Base-by-base conservation (phyloP, 169 alveolate species). In the Cryptosporidium meleagridis region DNA sequence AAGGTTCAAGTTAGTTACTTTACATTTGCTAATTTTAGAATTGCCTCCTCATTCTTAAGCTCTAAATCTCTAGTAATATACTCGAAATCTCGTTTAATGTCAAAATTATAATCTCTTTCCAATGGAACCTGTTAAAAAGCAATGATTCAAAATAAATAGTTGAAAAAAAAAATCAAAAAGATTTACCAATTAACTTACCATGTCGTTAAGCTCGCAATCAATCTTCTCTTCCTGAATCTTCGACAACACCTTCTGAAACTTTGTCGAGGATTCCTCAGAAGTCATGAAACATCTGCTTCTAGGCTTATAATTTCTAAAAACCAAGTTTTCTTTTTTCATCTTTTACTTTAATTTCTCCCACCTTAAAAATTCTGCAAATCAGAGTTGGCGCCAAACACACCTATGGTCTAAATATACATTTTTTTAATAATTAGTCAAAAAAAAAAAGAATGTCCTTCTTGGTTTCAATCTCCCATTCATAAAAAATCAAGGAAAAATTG, bases 41-140 rank as follows among this genome's bases (percentile, higher is more conserved):
- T 73, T 4, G 86, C 86, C 37, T 52, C 68, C 9, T 73, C 86
- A 7, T 33, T 73, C 33, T 73, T 73, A 7, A 59, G 70, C 31
- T 73, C 86, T 7, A 73, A 26, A 12, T 73, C 86, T 35, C 68
- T 51, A 1, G 86, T 55, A 3, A 73, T 53, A 9, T 33, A 59
- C 69, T 53, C 70, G 35, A 73, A 73, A n/a, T 73, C 86, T 41
- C 86, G 37, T 73, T 58, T 73, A 10, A 73, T 73, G 26, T 73
- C 86, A 0, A 53, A 73, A 41, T 73, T 73, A n/a, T 73, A 73
- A 31, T 73, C 86, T 55, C 86, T 73, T 37, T 73, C 86, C 21
- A 59, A 37, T 55, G 86, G 68, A 0, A 73, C 26, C 86, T 73
- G 7, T 58, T 35, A 14, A 58, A 59, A 48, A 8, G n/a, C 16